phyloP scores from a whole-genome alignment of 805 yeast genomes.

The Sporopachydermia quercuum region DNA sequence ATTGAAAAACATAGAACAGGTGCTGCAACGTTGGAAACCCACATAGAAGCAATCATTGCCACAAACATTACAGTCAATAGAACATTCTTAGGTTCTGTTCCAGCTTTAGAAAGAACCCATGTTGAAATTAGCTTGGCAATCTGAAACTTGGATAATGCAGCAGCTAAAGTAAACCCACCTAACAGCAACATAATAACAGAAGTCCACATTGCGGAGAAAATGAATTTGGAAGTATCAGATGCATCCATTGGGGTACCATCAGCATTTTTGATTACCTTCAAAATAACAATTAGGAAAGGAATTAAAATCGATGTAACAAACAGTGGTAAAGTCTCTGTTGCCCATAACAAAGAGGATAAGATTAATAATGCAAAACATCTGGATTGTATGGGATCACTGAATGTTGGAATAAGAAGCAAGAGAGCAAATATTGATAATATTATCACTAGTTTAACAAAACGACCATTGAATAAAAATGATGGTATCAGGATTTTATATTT shows the following conservation, averaged over 20 bases:
- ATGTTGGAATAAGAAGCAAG: constrained; percentile 26
- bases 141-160: constrained; percentile 82
- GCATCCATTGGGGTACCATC: constrained; percentile 39
- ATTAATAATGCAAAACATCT: constrained; percentile 76
- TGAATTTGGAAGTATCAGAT: constrained; percentile 59
- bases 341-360: constrained; percentile 82
- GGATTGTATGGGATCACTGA: constrained; percentile 40
- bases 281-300: constrained; percentile 65
- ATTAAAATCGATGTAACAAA: constrained; percentile 78
- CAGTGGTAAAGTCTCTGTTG: constrained; percentile 85
- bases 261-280: constrained; percentile 52
- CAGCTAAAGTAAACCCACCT: constrained; percentile 93
- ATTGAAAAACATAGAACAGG: constrained; percentile 88
- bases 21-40: constrained; percentile 96
- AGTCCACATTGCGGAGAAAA: constrained; percentile 86
- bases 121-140: constrained; percentile 80
- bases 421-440: constrained; percentile 35
- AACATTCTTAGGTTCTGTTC: constrained; percentile 69
- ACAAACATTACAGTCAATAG: constrained; percentile 73
- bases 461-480: constrained; percentile 22
- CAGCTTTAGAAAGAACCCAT: constrained; percentile 65
- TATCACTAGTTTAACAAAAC: constrained; percentile 26
- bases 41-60: constrained; percentile 77
- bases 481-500: constrained; percentile 17
- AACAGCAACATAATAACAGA: constrained; percentile 78